These are phyloP conservation scores for Globisporangium lucens DNA, from an alignment of 352 stramenopile species.

Conservation along the genomic window DNA sequence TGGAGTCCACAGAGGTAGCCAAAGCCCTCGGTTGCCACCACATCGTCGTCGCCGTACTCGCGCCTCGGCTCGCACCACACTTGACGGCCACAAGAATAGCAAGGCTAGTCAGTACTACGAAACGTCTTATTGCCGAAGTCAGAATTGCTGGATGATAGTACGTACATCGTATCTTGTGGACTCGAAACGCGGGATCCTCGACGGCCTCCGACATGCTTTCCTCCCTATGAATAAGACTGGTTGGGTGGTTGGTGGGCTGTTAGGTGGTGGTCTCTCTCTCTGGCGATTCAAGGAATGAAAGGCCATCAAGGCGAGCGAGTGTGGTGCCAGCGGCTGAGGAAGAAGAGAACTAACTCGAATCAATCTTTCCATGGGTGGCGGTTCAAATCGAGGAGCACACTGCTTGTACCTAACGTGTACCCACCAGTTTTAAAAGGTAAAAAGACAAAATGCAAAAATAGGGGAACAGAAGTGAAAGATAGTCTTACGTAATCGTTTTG, in stretches of 20 bases:
- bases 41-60: not conserved
- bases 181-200: not conserved
- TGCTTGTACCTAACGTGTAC: too few species aligned
- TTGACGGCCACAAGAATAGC: not conserved
- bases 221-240: not conserved
- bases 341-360: not conserved
- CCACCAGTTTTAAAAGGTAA: too few species aligned
- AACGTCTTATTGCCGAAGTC: too few species aligned
- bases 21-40: not conserved
- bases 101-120: too few species aligned
- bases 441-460: too few species aligned
- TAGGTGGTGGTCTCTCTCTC: not conserved
- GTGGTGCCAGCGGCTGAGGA: not conserved
- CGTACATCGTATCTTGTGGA: not conserved
- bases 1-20: not conserved
- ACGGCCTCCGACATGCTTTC: not conserved
- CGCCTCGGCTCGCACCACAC: not conserved
- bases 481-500: too few species aligned
- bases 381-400: too few species aligned
- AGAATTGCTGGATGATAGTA: not conserved
- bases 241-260: not conserved
- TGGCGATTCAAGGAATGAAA: not conserved
- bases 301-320: not conserved
- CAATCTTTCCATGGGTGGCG: too few species aligned
- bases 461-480: too few species aligned